Percentiles rank a stretch among this genome's conserved stretches.
Conservation (phyloP, 2,329 filamentous ascomycete species). For the Stachybotrys elegans region DNA sequence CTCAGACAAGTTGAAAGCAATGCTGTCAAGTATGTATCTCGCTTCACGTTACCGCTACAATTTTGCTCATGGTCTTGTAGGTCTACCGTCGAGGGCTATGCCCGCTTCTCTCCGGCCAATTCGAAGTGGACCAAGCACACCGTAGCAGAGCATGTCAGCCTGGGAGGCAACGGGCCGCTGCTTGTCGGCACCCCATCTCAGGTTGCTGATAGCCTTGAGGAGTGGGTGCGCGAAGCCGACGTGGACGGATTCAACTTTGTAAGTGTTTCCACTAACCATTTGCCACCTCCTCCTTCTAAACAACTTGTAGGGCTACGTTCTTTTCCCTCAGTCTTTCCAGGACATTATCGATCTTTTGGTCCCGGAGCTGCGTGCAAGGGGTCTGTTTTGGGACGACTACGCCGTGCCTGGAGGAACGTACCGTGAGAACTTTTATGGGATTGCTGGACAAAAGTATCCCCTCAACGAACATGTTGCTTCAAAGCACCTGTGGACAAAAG, state of each 20-base stretch:
- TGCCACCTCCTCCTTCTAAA: neutral
- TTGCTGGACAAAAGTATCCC: slow-evolving; percentile 43
- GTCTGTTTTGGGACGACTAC: slow-evolving; percentile 51
- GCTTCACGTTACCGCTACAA: neutral
- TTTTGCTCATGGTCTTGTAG: slow-evolving; percentile 17
- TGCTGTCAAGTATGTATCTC: slow-evolving; percentile 41
- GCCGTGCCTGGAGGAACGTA: slow-evolving; percentile 53
- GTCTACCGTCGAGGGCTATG: slow-evolving; percentile 50
- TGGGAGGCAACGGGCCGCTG: slow-evolving; percentile 62
- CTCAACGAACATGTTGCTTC: slow-evolving; percentile 47
- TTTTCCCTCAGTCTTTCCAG: slow-evolving; percentile 64
- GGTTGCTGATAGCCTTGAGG: slow-evolving; percentile 63
- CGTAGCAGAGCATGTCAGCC: slow-evolving; percentile 61
- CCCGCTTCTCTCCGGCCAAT: slow-evolving; percentile 51
- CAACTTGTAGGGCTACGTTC: slow-evolving; percentile 47
- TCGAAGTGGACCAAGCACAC: slow-evolving; percentile 69
- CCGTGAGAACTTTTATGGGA: slow-evolving; percentile 54
- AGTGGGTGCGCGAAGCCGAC: slow-evolving; percentile 63
- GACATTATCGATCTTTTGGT: slow-evolving; percentile 62
- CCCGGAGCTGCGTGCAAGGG: slow-evolving; percentile 56
- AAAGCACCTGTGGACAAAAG: slow-evolving; percentile 42
- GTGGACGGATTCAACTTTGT: slow-evolving; percentile 73
- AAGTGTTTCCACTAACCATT: slow-evolving; percentile 20
- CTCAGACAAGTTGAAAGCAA: slow-evolving; percentile 57
- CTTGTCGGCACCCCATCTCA: slow-evolving; percentile 59